Evolutionary conservation across 2,329 filamentous ascomycete genomes (phyloP).

Genomic region (Sphaerulina populicola): DNA sequence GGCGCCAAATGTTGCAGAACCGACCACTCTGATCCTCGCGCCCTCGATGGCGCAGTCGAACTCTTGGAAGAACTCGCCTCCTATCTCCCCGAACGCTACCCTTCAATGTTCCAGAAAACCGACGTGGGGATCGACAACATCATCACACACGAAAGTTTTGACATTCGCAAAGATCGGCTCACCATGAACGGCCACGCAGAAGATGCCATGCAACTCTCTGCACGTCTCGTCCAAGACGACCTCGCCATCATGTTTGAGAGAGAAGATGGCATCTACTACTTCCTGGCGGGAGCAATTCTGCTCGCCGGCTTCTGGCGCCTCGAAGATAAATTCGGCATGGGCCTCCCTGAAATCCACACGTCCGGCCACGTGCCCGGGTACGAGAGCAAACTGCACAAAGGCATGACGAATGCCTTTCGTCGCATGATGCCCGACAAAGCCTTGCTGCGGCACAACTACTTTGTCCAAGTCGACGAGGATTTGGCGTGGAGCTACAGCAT

Average conservation of each 20-base stretch:
- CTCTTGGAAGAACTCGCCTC: constrained; percentile 62
- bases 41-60: constrained; percentile 62
- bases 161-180: constrained; percentile 56
- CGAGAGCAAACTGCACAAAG: constrained; percentile 61
- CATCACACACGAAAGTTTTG: constrained; percentile 62
- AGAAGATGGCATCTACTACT: constrained; percentile 68
- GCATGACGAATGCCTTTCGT: constrained; percentile 75
- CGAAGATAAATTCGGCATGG: constrained; percentile 72
- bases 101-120: constrained; percentile 58
- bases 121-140: constrained; percentile 60
- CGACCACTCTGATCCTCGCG: constrained; percentile 51
- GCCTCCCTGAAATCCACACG: constrained; percentile 69
- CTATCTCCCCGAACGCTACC: constrained; percentile 70
- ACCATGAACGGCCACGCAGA: constrained; percentile 39
- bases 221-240: constrained; percentile 70
- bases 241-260: constrained; percentile 75
- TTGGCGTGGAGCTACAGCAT: constrained; percentile 71
- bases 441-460: constrained; percentile 70
- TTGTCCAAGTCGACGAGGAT: constrained; percentile 73
- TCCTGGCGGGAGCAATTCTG: constrained; percentile 66
- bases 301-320: constrained; percentile 78
- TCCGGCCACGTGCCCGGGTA: constrained; percentile 67
- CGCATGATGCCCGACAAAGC: constrained; percentile 60
- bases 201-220: constrained; percentile 69
- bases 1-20: constrained; percentile 61